phyloP scores from a whole-genome alignment of 176 grass and related monocot species.

The Carex pumila region DNA sequence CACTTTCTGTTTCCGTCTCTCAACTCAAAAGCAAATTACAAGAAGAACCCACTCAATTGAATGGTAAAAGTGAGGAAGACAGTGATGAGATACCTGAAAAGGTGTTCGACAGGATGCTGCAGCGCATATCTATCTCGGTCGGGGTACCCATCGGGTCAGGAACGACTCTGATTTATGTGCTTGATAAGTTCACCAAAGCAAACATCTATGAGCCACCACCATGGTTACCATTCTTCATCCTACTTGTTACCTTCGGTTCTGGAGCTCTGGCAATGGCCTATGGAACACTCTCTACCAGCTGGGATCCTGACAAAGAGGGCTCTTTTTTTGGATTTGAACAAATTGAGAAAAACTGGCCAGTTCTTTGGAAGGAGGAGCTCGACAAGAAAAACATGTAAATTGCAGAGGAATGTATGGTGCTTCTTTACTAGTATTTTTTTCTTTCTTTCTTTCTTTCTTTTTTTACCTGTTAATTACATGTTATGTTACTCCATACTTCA shows the following conservation, averaged over 20 bases:
- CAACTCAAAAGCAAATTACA: neutral
- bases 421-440: too few species aligned
- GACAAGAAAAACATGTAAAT: neutral
- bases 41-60: neutral
- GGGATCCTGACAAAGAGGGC: slow-evolving; percentile 65
- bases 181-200: slow-evolving; percentile 33
- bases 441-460: neutral
- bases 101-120: slow-evolving; percentile 71
- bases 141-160: slow-evolving; percentile 61
- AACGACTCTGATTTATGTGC: slow-evolving; percentile 38
- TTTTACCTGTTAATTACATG: too few species aligned
- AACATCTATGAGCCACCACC: slow-evolving; percentile 21
- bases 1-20: neutral
- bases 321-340: slow-evolving; percentile 78
- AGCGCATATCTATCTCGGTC: slow-evolving; percentile 49
- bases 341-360: slow-evolving; percentile 59
- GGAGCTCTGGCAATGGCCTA: slow-evolving; percentile 78
- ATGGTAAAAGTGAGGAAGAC: neutral
- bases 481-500: too few species aligned
- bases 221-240: slow-evolving; percentile 58
- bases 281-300: slow-evolving; percentile 72
- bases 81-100: slow-evolving; percentile 62
- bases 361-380: slow-evolving; percentile 56
- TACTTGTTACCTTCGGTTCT: slow-evolving; percentile 69
- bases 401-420: too few species aligned